Base-by-base conservation (phyloP, 495 filamentous ascomycete species). In the Hypoxylon lenormandii region DNA sequence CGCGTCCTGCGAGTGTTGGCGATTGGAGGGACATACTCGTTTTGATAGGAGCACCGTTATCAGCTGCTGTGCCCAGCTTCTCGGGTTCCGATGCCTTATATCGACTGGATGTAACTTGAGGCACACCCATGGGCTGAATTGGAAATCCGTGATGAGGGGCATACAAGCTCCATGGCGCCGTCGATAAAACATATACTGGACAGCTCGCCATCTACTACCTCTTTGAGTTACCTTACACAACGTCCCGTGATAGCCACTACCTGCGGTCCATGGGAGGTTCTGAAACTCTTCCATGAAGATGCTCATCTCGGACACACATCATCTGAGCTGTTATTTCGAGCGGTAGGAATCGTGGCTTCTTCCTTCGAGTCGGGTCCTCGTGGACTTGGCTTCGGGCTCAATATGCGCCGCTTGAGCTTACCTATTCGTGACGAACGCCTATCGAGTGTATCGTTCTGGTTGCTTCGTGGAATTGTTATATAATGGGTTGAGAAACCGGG, bases 11-110 rank as follows among this genome's bases (percentile, higher is more conserved):
- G 40, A 26, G 11, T 30, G 19, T 19, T 12, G 21, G 19, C 12
- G 28, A 38, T 38, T 23, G 59, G 49, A 48, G 40, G 37, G 42
- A 13, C n/a, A 7, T 19, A 23, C 19, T 12, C 37, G n/a, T 54
- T 22, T 37, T 36, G 28, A 36, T 47, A 26, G 26, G 3, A 33
- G 10, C 40, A 45, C 23, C 26, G 40, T 45, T 62, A 50, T 62
- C 59, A 62, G 49, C 40, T 62, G 59, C 26, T 18, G 19, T 12
- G 42, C 43, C 38, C 50, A 55, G 60, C 42, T 42, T 16, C 43
- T 48, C 18, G 45, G 12, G 19, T 11, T 33, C 10, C 36, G 26
- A 18, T 1, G 15, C 36, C 33, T 36, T 18, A 26, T 36, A 50
- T 19, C 46, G 33, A 38, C 15, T 33, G 33, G 19, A 64, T 64